phyloP scores from a whole-genome alignment of 495 filamentous ascomycete genomes.

The Collariella sp. region DNA sequence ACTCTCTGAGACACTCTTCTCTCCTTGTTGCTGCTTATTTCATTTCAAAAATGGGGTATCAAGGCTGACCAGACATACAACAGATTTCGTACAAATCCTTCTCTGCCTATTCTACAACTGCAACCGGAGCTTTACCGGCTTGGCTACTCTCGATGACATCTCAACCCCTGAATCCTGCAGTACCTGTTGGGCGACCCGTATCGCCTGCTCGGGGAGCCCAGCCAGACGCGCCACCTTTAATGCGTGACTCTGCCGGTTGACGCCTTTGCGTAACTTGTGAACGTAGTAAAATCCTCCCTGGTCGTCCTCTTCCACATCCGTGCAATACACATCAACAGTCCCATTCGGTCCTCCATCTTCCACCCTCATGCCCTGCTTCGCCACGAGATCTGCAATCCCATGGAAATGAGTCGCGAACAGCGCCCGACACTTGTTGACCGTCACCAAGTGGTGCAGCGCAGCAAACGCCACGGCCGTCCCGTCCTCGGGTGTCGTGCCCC shows the following conservation, averaged over 20 bases:
- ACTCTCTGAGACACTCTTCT: conserved; percentile 40
- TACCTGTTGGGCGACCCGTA: conserved; percentile 46
- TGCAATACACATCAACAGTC: conserved; percentile 77
- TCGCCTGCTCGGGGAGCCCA: conserved; percentile 56
- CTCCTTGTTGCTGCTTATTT: conserved; percentile 10
- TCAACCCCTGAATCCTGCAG: conserved; percentile 22
- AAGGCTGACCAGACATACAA: conserved; percentile 22
- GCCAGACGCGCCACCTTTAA: conserved; percentile 86
- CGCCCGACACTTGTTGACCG: conserved; percentile 64
- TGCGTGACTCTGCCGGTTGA: conserved; percentile 82
- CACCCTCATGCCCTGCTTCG: conserved; percentile 24
- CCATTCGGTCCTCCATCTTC: conserved; percentile 35
- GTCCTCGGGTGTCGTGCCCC: conserved; percentile 87
- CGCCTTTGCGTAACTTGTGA: conserved; percentile 68
- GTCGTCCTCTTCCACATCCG: conserved; percentile 68
- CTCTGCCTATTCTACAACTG: neutral
- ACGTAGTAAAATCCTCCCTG: conserved; percentile 70
- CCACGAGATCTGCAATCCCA: conserved; percentile 62
- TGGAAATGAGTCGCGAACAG: conserved; percentile 98
- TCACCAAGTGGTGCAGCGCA: conserved; percentile 69
- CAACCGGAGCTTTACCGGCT: neutral
- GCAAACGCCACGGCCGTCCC: conserved; percentile 86
- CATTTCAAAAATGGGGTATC: conserved; percentile 20
- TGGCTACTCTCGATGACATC: neutral
- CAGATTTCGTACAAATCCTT: neutral